A percentile compares a stretch with the other conserved stretches of the same genome.
phyloP scores from a whole-genome alignment of 169 alveolate genomes.

The Cyclospora cayetanensis region DNA sequence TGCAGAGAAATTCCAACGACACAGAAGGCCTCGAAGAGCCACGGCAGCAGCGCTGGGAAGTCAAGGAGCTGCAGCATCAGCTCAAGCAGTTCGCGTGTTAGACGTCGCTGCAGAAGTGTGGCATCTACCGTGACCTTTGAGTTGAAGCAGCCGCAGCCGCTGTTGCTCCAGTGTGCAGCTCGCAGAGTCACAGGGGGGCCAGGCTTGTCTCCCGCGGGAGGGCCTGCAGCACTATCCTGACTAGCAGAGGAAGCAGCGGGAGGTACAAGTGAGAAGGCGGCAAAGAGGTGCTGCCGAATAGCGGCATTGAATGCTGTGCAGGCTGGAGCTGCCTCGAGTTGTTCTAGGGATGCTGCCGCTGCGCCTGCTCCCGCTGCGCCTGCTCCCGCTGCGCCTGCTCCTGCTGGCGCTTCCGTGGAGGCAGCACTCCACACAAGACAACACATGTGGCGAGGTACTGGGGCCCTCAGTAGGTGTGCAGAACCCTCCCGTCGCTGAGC shows the following conservation, averaged over 20 bases:
- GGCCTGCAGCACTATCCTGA: not conserved
- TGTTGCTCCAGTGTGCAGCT: conserved; percentile 11
- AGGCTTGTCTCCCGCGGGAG: not conserved
- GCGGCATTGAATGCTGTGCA: not conserved
- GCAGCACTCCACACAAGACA: not conserved
- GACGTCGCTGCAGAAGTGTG: conserved; percentile 11
- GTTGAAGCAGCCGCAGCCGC: conserved; percentile 1
- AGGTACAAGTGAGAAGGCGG: conserved; percentile 8
- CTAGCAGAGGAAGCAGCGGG: conserved; percentile 18
- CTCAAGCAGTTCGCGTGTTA: not conserved
- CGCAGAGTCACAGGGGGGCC: not conserved
- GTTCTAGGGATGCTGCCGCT: too few species aligned
- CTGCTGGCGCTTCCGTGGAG: not conserved
- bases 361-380: not conserved
- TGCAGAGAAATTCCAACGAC: not conserved
- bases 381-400: not conserved
- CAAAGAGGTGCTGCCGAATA: conserved; percentile 27
- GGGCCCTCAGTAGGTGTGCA: too few species aligned
- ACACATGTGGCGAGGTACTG: too few species aligned
- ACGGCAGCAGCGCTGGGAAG: not conserved
- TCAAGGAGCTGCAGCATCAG: not conserved
- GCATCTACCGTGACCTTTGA: not conserved
- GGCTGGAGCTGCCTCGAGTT: not conserved
- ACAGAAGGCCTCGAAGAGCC: not conserved
- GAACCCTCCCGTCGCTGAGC: too few species aligned